A percentile compares a stretch with the other conserved stretches of the same genome.
Conservation (phyloP, 108 stramenopile species). For the Thalassiosira profunda region DNA sequence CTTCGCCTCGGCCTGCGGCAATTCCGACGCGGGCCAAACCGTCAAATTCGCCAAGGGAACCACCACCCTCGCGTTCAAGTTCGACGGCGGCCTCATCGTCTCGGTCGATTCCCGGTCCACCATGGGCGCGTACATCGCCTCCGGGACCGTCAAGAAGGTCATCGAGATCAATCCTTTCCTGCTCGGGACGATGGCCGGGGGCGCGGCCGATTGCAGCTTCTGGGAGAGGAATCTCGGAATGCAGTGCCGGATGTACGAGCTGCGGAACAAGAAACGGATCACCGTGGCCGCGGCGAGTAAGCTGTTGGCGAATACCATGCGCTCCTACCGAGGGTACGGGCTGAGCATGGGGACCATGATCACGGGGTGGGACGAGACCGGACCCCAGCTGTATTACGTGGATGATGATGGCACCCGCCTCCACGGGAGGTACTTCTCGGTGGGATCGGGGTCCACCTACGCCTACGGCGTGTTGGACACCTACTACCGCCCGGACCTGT, state of each 20-base stretch:
- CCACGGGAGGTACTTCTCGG: slow-evolving; percentile 97
- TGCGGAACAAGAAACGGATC: slow-evolving; percentile 97
- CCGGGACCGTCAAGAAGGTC: slow-evolving; percentile 97
- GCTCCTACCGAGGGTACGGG: slow-evolving; percentile 98
- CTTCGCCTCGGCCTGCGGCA: slow-evolving; percentile 91
- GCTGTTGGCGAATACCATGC: slow-evolving; percentile 97
- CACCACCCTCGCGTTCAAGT: slow-evolving; percentile 99
- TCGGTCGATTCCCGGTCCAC: slow-evolving; percentile 98
- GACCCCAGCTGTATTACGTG: slow-evolving; percentile 99
- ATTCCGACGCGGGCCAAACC: slow-evolving; percentile 70
- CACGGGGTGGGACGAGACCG: slow-evolving; percentile 98
- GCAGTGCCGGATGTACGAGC: slow-evolving; percentile 98
- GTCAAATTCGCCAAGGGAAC: slow-evolving; percentile 99
- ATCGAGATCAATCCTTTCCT: slow-evolving; percentile 99
- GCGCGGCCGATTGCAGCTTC: slow-evolving; percentile 99
- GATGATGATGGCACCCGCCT: slow-evolving; percentile 99
- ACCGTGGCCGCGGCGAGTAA: slow-evolving; percentile 98
- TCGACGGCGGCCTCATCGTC: slow-evolving; percentile 95
- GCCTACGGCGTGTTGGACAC: slow-evolving; percentile 99
- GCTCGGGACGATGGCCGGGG: slow-evolving; percentile 99
- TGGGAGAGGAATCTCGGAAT: slow-evolving; percentile 99
- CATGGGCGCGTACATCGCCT: slow-evolving; percentile 98
- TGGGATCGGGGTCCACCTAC: slow-evolving; percentile 99
- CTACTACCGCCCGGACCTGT: slow-evolving; percentile 93
- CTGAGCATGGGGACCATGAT: slow-evolving; percentile 99